Evolutionary conservation across 2,329 filamentous ascomycete species (phyloP).

Genomic region (Hypoxylon sp.): DNA sequence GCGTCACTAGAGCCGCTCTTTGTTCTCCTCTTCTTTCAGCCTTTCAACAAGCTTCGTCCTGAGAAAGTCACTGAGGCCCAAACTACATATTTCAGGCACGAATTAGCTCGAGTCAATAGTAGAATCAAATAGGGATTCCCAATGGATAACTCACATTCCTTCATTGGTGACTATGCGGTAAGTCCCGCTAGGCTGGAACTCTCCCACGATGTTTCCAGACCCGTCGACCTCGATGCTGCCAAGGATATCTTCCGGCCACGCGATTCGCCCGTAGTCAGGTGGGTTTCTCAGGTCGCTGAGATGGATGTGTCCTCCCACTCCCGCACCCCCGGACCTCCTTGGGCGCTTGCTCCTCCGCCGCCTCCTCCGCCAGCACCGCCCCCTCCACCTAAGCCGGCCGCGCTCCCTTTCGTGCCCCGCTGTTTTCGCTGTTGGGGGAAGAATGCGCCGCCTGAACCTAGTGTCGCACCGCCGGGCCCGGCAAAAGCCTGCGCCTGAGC

Average conservation of each 20-base stretch:
- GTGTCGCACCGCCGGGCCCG: conserved; percentile 67
- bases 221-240: conserved; percentile 76
- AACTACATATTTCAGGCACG: conserved; percentile 53
- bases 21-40: conserved; percentile 66
- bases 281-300: conserved; percentile 75
- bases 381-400: conserved; percentile 55
- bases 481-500: conserved; percentile 73
- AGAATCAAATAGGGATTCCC: not conserved
- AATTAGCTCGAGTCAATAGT: conserved; percentile 33
- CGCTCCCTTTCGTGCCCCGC: conserved; percentile 52
- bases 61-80: conserved; percentile 70
- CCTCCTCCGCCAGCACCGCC: conserved; percentile 63
- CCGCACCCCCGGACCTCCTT: conserved; percentile 73
- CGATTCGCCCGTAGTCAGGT: conserved; percentile 77
- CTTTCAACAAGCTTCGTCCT: conserved; percentile 68
- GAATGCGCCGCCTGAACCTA: conserved; percentile 68
- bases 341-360: conserved; percentile 70
- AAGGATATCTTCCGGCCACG: conserved; percentile 79
- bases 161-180: conserved; percentile 76
- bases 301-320: conserved; percentile 75
- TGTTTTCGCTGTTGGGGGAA: conserved; percentile 61
- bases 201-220: conserved; percentile 70
- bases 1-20: conserved; percentile 38
- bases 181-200: conserved; percentile 72
- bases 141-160: conserved; percentile 71